A percentile compares a stretch with the other conserved stretches of the same genome.
Evolutionary conservation across 2,329 filamentous ascomycete species (phyloP).

Genomic region (Ceratocystis variospora): DNA sequence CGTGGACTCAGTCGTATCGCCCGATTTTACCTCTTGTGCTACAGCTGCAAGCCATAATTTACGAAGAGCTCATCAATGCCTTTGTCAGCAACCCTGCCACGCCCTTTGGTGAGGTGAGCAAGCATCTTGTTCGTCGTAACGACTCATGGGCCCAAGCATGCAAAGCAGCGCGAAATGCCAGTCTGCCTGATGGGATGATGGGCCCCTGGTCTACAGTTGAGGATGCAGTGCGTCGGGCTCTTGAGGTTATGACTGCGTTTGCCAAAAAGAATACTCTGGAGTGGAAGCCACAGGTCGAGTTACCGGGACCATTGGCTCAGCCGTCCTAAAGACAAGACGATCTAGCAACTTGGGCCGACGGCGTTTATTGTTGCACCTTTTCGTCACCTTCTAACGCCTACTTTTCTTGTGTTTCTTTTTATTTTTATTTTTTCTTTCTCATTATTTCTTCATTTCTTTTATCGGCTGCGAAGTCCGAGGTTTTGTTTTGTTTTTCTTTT

Average conservation of each 20-base stretch:
- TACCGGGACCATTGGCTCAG: constrained; percentile 28
- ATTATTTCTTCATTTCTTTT: neutral
- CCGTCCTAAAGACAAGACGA: neutral
- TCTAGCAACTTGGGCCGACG: neutral
- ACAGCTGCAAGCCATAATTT: constrained; percentile 32
- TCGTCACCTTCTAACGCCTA: neutral
- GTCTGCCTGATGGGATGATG: constrained; percentile 19
- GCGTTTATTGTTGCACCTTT: neutral
- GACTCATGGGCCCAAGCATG: constrained; percentile 23
- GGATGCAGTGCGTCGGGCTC: constrained; percentile 29
- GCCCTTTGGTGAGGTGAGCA: constrained; percentile 25
- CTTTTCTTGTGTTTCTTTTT: neutral
- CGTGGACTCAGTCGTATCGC: constrained; percentile 26
- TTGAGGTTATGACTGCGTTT: constrained; percentile 33
- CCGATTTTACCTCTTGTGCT: constrained; percentile 32
- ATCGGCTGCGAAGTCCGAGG: neutral
- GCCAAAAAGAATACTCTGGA: constrained; percentile 32
- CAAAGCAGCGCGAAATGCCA: constrained; percentile 22
- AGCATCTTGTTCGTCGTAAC: constrained; percentile 18
- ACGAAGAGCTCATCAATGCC: constrained; percentile 34
- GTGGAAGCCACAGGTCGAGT: constrained; percentile 34
- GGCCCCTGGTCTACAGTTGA: constrained; percentile 34
- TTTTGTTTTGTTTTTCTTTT: neutral
- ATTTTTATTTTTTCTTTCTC: neutral
- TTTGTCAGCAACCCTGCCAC: constrained; percentile 24